A percentile compares a stretch with the other conserved stretches of the same genome.
These are phyloP conservation scores for Millerozyma miso DNA, from an alignment of 805 yeast genomes.

Conservation along the genomic window DNA sequence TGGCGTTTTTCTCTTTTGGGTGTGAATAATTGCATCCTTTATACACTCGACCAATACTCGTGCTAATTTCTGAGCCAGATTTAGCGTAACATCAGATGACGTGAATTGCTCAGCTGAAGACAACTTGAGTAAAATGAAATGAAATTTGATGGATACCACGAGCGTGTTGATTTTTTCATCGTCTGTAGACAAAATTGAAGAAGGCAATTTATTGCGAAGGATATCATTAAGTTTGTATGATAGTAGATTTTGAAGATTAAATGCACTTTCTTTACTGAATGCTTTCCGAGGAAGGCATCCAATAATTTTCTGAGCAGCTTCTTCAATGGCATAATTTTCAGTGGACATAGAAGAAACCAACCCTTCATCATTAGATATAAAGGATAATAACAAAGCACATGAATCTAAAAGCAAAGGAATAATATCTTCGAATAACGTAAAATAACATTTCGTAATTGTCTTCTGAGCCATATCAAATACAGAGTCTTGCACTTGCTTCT, in stretches of 20 bases:
- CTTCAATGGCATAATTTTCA: slow-evolving; percentile 8
- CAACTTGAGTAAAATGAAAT: slow-evolving; percentile 19
- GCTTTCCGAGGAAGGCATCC: slow-evolving; percentile 2
- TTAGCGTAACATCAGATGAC: slow-evolving; percentile 1
- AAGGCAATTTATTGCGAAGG: slow-evolving; percentile 20
- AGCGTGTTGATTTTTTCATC: slow-evolving; percentile 28
- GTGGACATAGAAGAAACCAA: not conserved
- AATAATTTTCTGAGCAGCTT: slow-evolving; percentile 4
- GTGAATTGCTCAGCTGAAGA: slow-evolving; percentile 6
- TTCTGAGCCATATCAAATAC: slow-evolving; percentile 19
- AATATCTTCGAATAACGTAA: slow-evolving; percentile 28
- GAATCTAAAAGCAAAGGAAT: slow-evolving; percentile 28
- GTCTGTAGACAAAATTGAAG: slow-evolving; percentile 23
- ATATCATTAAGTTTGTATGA: slow-evolving; percentile 23
- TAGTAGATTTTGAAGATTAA: slow-evolving; percentile 12
- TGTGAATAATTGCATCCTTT: slow-evolving; percentile 1
- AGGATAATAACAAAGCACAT: slow-evolving; percentile 18
- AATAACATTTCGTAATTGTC: slow-evolving; percentile 22
- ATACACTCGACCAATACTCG: slow-evolving; percentile 12
- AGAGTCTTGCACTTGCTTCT: slow-evolving; percentile 17
- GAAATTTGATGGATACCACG: slow-evolving; percentile 27
- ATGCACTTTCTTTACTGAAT: slow-evolving; percentile 6
- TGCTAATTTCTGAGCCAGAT: slow-evolving; percentile 8
- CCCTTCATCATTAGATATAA: slow-evolving; percentile 1
- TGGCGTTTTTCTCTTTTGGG: not conserved